Base-by-base conservation (phyloP, 192 early-diverging fungal species). In the Backusella mclennaniae region DNA sequence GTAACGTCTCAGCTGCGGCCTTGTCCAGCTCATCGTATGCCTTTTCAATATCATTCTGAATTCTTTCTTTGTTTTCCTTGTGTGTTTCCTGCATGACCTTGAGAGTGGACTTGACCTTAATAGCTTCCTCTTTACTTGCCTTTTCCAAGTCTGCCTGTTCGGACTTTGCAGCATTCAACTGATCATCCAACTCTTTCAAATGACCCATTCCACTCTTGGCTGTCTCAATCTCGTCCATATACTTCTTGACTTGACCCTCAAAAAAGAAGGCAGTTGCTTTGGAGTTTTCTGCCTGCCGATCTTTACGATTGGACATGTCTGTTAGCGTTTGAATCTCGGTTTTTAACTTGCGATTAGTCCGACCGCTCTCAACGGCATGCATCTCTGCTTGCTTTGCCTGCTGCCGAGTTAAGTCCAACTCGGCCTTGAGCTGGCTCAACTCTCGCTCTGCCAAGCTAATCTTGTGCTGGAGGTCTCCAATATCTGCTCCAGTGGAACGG, bases 231-330 rank as follows among this genome's bases (percentile, higher is more conserved):
- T 84, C 82, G 42, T 84, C 82, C 53, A 39, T 78, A 41, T 80
- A 84, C 23, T 84, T 84, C 68, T 80, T 84, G 7, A 84, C 71
- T 46, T 84, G 82, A 11, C 82, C 79, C 26, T 84, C 79, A 76
- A 84, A 80, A 49, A 84, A 84, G 76, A 84, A 84, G 4, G 82
- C 78, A 6, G 82, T 84, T 19, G 82, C 82, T 66, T 84, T 84
- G 0, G 82, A 73, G 42, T 84, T 80, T n/a, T 84, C 82, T 7
- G 79, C 79, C 19, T 84, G 82, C 14, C 82, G 73, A 52, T 84
- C 82, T 49, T 84, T 84, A 19, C 82, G 79, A 31, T 84, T 76
- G 39, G 69, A 69, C 82, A 84, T 80, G 42, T 84, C 82, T 3
- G 78, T 84, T 8, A 84, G 41, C 0, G 82, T 84, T 33, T 84